A percentile compares a stretch with the other conserved stretches of the same genome.
Conservation (phyloP, 306 rosid genomes). For the Glycine soja region DNA sequence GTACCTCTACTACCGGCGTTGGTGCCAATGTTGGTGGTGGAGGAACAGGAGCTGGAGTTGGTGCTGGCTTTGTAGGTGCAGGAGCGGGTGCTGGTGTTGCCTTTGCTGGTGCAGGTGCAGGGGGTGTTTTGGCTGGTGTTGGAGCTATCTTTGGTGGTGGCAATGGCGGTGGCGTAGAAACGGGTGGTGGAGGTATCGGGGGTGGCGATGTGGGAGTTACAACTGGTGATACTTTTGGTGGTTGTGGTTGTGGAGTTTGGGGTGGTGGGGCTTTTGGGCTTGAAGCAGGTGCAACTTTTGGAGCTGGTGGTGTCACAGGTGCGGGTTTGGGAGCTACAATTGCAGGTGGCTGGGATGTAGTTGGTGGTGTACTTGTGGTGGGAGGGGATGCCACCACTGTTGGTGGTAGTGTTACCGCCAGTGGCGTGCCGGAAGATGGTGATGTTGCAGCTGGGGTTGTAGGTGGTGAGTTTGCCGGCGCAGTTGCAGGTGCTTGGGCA, state of each 20-base stretch:
- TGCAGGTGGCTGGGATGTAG: constrained; percentile 56
- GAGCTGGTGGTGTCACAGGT: constrained; percentile 65
- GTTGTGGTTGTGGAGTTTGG: constrained; percentile 62
- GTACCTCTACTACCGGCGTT: constrained; percentile 48
- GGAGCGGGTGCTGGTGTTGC: constrained; percentile 65
- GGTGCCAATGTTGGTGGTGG: constrained; percentile 69
- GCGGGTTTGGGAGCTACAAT: constrained; percentile 56
- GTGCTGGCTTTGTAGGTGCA: constrained; percentile 61
- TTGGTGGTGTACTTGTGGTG: constrained; percentile 52
- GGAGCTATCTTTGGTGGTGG: constrained; percentile 73
- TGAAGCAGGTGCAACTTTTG: constrained; percentile 61
- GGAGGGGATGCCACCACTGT: constrained; percentile 52
- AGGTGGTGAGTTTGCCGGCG: constrained; percentile 40
- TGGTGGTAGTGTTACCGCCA: constrained; percentile 43
- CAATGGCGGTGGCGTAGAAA: constrained; percentile 34
- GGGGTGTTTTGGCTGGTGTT: constrained; percentile 67
- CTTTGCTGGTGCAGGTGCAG: constrained; percentile 66
- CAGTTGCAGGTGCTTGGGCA: constrained; percentile 52
- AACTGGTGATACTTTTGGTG: constrained; percentile 65
- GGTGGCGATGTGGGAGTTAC: constrained; percentile 65
- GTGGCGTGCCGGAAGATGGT: constrained; percentile 27
- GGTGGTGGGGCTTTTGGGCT: constrained; percentile 66
- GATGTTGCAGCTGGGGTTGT: constrained; percentile 37
- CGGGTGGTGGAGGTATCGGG: constrained; percentile 56
- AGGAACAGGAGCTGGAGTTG: constrained; percentile 61